Evolutionary conservation across 169 alveolate genomes (phyloP), one percentile per base, ranked within the genome.

Genomic region (Plasmodium yoelii): DNA sequence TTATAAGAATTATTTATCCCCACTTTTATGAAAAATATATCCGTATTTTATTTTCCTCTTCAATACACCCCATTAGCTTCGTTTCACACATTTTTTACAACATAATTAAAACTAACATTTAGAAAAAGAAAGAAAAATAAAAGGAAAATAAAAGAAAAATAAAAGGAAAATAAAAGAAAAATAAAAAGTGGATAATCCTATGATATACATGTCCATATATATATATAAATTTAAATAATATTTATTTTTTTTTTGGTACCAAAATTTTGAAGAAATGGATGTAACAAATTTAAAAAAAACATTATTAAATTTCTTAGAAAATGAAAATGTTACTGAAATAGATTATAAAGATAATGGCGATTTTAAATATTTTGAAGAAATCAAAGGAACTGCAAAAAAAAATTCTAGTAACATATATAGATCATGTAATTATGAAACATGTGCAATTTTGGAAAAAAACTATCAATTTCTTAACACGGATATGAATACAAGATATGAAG

Each of bases 371-470:
- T 65, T 68, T 49, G 55, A 82, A 13, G 90, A 82, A 26, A 47
- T 47, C 39, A 82, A 82, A 67, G 84, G 90, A 8, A 67, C 65
- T 8, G 70, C 67, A 22, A 82, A 68, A 67, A 39, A 65, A n/a
- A 82, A 82, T n/a, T 82, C 84, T 10, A 82, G 90, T 60, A 82
- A 82, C 22, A 67, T 82, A 5, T 82, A 51, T 24, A 44, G 84
- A 15, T 59, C 90, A 42, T 34, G 18, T 56, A 82, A 67, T 49
- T 82, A 82, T 82, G 67, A 59, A 15, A 5, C 56, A 70, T 28
- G 46, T 57, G 39, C 13, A 10, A 24, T 12, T 5, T 67, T 82
- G 0, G 84, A 82, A 28, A 68, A 68, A 26, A 53, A 19, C 42
- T 34, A 42, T 19, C 72, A 82, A 19, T 42, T 82, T 42, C n/a